Percentiles rank a stretch among this genome's conserved stretches.
Evolutionary conservation across 768 basidiomycete genomes (phyloP).

Genomic region (Boletus rufocinnamomeus): DNA sequence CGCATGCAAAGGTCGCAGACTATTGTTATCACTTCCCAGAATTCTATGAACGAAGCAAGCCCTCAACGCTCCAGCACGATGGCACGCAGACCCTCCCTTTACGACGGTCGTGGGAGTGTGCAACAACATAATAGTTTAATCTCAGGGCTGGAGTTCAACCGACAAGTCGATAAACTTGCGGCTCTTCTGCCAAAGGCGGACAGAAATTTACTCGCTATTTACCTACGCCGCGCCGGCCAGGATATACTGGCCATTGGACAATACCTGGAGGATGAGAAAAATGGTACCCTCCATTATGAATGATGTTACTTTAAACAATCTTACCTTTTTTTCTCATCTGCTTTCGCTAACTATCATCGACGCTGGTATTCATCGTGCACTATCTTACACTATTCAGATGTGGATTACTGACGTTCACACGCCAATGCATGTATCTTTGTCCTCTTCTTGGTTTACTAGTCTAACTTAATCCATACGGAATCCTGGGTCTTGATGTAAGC

Average conservation of each 20-base stretch:
- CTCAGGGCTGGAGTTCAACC: conserved; percentile 51
- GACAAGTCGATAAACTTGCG: conserved; percentile 70
- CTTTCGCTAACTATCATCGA: conserved; percentile 14
- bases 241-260: conserved; percentile 86
- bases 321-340: not conserved
- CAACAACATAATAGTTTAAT: conserved; percentile 5
- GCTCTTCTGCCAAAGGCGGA: conserved; percentile 76
- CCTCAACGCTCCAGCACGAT: conserved; percentile 36
- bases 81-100: conserved; percentile 33
- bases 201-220: conserved; percentile 63
- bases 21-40: conserved; percentile 46
- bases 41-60: conserved; percentile 14
- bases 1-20: conserved; percentile 71
- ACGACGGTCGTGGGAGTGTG: conserved; percentile 24
- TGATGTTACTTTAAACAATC: conserved; percentile 19
- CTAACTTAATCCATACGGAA: conserved; percentile 20
- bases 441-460: conserved; percentile 13
- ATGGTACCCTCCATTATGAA: conserved; percentile 54
- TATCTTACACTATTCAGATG: conserved; percentile 13
- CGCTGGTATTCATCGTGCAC: conserved; percentile 16
- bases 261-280: conserved; percentile 83
- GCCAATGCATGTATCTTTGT: conserved; percentile 28
- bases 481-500: not conserved
- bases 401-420: conserved; percentile 8
- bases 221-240: conserved; percentile 72